These are phyloP conservation scores for Dipodascus albidus DNA, from an alignment of 805 yeast genomes.

Conservation along the genomic window DNA sequence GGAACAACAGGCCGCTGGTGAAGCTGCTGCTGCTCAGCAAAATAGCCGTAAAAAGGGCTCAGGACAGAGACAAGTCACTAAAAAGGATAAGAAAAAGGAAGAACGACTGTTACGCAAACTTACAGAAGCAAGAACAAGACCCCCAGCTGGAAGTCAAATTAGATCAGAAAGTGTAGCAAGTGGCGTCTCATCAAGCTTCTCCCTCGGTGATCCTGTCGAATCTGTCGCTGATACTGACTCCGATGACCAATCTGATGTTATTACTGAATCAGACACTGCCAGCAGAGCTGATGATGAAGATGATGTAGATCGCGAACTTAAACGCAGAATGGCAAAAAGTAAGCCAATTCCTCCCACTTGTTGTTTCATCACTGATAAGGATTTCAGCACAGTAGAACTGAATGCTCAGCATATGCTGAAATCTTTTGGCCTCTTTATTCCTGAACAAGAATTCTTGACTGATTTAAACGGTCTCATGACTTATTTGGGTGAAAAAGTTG, in stretches of 20 bases:
- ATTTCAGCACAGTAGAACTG: constrained; percentile 41
- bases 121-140: neutral
- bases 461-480: constrained; percentile 63
- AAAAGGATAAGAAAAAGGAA: constrained; percentile 26
- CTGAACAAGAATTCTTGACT: constrained; percentile 60
- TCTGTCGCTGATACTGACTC: constrained; percentile 9
- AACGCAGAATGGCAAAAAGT: constrained; percentile 12
- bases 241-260: constrained; percentile 5
- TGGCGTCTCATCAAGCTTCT: constrained; percentile 16
- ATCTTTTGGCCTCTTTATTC: constrained; percentile 76
- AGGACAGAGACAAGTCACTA: constrained; percentile 25
- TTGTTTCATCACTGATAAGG: constrained; percentile 33
- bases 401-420: constrained; percentile 69
- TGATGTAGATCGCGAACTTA: constrained; percentile 17
- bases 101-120: constrained; percentile 16
- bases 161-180: constrained; percentile 6
- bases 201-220: constrained; percentile 18
- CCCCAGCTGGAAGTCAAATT: neutral
- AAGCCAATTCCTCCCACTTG: constrained; percentile 25
- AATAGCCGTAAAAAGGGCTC: constrained; percentile 16
- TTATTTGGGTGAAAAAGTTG: constrained; percentile 69
- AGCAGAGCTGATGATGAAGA: constrained; percentile 15
- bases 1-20: constrained; percentile 15
- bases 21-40: constrained; percentile 11
- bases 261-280: constrained; percentile 1